Conservation (phyloP, 345 rosid species). For the Eucalyptus shirleyi region DNA sequence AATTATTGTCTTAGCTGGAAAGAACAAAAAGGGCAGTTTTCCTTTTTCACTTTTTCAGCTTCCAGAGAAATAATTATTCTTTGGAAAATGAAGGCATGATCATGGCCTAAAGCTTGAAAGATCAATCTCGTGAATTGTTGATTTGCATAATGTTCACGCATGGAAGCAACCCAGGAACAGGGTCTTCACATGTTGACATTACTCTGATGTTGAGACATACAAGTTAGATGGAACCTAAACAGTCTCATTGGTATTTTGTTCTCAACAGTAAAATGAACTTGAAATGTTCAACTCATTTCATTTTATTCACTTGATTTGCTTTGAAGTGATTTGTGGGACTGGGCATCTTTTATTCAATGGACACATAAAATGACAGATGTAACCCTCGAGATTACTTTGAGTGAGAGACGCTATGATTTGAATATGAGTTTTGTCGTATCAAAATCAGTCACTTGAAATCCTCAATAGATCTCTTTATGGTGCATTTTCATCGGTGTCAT, state of each 20-base stretch:
- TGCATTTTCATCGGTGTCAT: background rate
- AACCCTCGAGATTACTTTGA: background rate
- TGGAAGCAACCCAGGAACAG: background rate
- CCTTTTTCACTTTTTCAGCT: background rate
- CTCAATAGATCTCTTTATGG: background rate
- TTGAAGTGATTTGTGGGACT: background rate
- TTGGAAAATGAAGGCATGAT: background rate
- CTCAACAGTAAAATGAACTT: background rate
- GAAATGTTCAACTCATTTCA: background rate
- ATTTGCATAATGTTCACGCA: background rate
- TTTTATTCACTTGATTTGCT: background rate
- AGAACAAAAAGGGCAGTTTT: background rate
- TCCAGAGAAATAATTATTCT: background rate
- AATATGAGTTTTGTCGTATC: background rate
- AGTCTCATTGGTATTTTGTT: background rate
- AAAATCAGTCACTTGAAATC: background rate
- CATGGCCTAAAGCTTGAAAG: background rate
- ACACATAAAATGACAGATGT: background rate
- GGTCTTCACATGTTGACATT: background rate
- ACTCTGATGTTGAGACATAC: background rate
- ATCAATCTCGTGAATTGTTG: background rate
- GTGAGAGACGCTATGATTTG: background rate
- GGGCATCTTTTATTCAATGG: background rate
- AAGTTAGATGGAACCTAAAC: background rate
- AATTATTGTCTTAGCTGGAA: background rate